Percentiles rank a stretch among this genome's conserved stretches.
These are phyloP conservation scores for Diplogelasinospora grovesii DNA, from an alignment of 495 filamentous ascomycete species.

Conservation along the genomic window DNA sequence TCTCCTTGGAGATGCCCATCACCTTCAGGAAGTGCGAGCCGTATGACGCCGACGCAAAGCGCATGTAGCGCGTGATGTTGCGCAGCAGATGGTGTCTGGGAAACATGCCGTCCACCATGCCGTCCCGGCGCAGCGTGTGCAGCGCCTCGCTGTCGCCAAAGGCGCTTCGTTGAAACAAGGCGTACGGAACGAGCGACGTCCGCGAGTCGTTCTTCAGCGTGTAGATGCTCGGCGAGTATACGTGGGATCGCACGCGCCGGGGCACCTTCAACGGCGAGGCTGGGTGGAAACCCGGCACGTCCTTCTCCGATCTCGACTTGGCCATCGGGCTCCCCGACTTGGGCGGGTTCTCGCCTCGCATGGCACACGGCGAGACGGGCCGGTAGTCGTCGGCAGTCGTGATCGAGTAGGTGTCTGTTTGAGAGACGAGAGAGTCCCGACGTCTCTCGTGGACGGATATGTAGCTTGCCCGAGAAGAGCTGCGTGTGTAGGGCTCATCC, in stretches of 20 bases:
- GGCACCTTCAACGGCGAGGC: slow-evolving; percentile 18
- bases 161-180: slow-evolving; percentile 42
- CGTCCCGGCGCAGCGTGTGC: slow-evolving; percentile 48
- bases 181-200: slow-evolving; percentile 56
- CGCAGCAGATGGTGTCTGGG: slow-evolving; percentile 59
- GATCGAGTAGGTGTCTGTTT: slow-evolving; percentile 55
- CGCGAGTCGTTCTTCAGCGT: slow-evolving; percentile 62
- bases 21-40: slow-evolving; percentile 64
- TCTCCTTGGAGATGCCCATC: slow-evolving; percentile 55
- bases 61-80: slow-evolving; percentile 69
- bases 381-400: slow-evolving; percentile 30
- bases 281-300: slow-evolving; percentile 3
- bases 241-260: slow-evolving; percentile 31
- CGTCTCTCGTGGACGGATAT: slow-evolving; percentile 48
- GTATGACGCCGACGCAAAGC: slow-evolving; percentile 72
- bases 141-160: slow-evolving; percentile 52
- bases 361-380: slow-evolving; percentile 7
- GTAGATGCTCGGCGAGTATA: slow-evolving; percentile 57
- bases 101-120: slow-evolving; percentile 56
- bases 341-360: slow-evolving; percentile 1
- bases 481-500: slow-evolving; percentile 7
- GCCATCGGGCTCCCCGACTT: not conserved
- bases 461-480: slow-evolving; percentile 39
- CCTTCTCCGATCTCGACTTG: slow-evolving; percentile 7
- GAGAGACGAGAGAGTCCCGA: slow-evolving; percentile 50